phyloP scores from a whole-genome alignment of 2,329 filamentous ascomycete genomes.

The Ophiocordyceps polyrhachis-furcata region DNA sequence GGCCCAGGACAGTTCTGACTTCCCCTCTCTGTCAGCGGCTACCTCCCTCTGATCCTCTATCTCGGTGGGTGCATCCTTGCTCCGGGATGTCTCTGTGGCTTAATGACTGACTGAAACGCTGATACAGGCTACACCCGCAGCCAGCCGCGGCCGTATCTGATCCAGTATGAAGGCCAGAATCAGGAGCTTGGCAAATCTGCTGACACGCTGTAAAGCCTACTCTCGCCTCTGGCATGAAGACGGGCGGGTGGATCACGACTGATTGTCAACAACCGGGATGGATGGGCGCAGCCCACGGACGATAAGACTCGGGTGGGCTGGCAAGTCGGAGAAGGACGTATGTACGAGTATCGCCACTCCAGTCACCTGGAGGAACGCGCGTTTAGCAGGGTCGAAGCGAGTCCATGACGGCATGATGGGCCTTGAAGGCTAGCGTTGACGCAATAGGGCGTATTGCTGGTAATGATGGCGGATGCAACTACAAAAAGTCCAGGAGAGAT shows the following conservation, averaged over 20 bases:
- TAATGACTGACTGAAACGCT: neutral
- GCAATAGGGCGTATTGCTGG: no score
- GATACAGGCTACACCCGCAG: conserved; percentile 73
- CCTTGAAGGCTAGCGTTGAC: no score
- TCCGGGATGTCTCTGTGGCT: neutral
- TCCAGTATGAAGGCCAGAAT: conserved; percentile 24
- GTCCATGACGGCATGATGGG: no score
- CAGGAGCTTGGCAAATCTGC: neutral
- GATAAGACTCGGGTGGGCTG: no score
- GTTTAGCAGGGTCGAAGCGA: no score
- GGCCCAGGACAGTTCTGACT: conserved; percentile 7
- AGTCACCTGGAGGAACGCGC: no score
- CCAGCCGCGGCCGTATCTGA: conserved; percentile 64
- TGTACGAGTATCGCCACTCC: no score
- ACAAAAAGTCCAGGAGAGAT: no score
- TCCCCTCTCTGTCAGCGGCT: conserved; percentile 43
- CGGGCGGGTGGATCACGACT: no score
- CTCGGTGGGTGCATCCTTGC: conserved; percentile 41
- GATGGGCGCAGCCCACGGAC: neutral
- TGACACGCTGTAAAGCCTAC: conserved; percentile 24
- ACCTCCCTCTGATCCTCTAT: conserved; percentile 91
- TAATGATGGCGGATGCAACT: no score
- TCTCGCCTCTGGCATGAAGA: conserved; percentile 47
- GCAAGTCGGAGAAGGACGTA: no score
- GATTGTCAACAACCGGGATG: neutral